Percentiles rank a stretch among this genome's conserved stretches.
Evolutionary conservation across 306 rosid species (phyloP).

Genomic region (Cicer chorassanicum): DNA sequence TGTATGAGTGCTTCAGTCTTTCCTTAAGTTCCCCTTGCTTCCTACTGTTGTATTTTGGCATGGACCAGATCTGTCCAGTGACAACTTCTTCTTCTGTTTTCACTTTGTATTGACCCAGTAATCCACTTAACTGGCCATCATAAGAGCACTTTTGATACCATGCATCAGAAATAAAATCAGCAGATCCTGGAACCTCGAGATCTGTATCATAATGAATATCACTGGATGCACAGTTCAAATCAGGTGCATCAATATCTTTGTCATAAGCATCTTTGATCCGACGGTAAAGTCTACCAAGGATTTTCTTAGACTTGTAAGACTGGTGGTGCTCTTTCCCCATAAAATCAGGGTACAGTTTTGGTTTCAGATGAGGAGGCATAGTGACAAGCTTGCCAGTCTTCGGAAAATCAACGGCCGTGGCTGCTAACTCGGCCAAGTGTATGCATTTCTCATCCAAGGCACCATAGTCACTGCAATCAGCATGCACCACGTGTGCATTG

Average conservation of each 20-base stretch:
- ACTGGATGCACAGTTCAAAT: conserved; percentile 38
- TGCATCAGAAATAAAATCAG: conserved; percentile 68
- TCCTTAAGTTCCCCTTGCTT: conserved; percentile 95
- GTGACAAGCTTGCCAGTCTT: conserved; percentile 74
- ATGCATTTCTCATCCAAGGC: conserved; percentile 75
- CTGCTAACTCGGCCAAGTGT: conserved; percentile 77
- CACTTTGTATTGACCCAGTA: conserved; percentile 79
- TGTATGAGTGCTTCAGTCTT: conserved; percentile 85
- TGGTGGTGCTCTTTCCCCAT: conserved; percentile 78
- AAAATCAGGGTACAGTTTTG: conserved; percentile 85
- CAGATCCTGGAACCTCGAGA: conserved; percentile 63
- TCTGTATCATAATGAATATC: conserved; percentile 66
- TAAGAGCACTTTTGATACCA: conserved; percentile 76
- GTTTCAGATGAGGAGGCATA: conserved; percentile 72
- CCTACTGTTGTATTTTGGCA: conserved; percentile 80
- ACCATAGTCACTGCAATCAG: conserved; percentile 73
- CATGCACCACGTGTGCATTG: conserved; percentile 96
- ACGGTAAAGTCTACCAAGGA: conserved; percentile 81
- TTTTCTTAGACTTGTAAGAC: conserved; percentile 72
- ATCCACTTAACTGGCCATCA: conserved; percentile 69
- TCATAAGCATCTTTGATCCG: conserved; percentile 62
- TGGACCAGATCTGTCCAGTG: conserved; percentile 92
- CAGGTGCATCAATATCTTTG: conserved; percentile 52
- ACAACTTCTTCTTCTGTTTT: conserved; percentile 86
- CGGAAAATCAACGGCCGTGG: conserved; percentile 89